Base-by-base conservation (phyloP, 441 rosid genomes). In the Pelargonium australe region DNA sequence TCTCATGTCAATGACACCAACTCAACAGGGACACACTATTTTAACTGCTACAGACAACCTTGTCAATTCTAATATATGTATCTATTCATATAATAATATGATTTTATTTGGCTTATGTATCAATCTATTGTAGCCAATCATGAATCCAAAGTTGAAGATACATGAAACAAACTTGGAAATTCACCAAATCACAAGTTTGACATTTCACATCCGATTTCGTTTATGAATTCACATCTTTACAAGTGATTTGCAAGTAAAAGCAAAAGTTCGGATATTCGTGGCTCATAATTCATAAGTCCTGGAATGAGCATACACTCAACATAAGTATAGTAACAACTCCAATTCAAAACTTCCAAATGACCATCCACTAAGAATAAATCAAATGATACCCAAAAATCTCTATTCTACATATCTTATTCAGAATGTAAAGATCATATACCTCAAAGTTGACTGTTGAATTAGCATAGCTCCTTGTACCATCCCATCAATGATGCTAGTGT, bases 381-480 rank as follows among this genome's bases (percentile, higher is more conserved):
- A 8, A 55, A 55, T 55, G 17, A 55, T 55, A 55, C 19, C 11
- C 19, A 55, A 8, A 3, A 13, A 55, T 16, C 61, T 55, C 61
- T 55, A 7, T 55, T 55, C 62, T 55, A 55, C 17, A 55, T 11
- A 55, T 17, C 41, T 37, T 37, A 37, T 37, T 37, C 8, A 37
- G 6, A 37, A 37, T 37, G 6, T 37, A 37, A 37, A 37, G 41
- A 37, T 55, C 62, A 31, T 57, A 13, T 70, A 66, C 69, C 61
- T 68, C 31, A 10, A 3, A 23, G 17, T 47, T 58, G 7, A 23
- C 31, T 11, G 25, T 7, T 63, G 61, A 57, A 68, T 47, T n/a
- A 19, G 31, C 70, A 31, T 9, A 1, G 40, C 47, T 47, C 72
- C 58, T 6, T 12, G 41, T 37, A 37, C 41, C 41, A 37, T 37